Evolutionary conservation across 140 eudicot genomes (phyloP).

Genomic region (Senecio squalidus): DNA sequence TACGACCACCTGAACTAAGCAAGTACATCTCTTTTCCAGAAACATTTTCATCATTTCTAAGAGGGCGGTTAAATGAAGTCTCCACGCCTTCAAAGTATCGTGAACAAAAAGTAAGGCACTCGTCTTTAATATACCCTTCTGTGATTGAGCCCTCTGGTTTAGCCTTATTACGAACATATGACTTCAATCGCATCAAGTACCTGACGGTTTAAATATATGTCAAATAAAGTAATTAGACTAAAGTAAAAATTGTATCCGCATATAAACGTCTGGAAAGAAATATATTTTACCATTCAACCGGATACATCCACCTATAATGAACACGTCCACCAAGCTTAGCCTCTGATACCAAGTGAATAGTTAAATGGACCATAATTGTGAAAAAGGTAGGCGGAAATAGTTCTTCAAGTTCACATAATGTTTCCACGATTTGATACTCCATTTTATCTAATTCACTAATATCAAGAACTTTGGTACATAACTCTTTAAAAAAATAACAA

Average conservation of each 20-base stretch:
- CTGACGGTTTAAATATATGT: too few species aligned
- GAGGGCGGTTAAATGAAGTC: neutral
- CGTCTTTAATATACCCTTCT: neutral
- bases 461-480: neutral
- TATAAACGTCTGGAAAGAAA: too few species aligned
- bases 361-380: neutral
- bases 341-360: neutral
- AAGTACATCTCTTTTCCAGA: neutral
- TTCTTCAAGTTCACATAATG: neutral
- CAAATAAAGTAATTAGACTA: too few species aligned
- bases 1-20: neutral
- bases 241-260: too few species aligned
- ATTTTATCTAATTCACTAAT: neutral
- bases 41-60: neutral
- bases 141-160: neutral
- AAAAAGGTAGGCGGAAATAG: neutral
- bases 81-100: neutral
- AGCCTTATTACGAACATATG: neutral
- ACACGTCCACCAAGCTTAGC: neutral
- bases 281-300: neutral
- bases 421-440: neutral
- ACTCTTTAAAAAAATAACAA: neutral
- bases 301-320: constrained; percentile 15
- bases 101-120: neutral
- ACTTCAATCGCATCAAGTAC: neutral